Evolutionary conservation across 2,329 filamentous ascomycete genomes (phyloP).

Genomic region (Diplodia sapinea): DNA sequence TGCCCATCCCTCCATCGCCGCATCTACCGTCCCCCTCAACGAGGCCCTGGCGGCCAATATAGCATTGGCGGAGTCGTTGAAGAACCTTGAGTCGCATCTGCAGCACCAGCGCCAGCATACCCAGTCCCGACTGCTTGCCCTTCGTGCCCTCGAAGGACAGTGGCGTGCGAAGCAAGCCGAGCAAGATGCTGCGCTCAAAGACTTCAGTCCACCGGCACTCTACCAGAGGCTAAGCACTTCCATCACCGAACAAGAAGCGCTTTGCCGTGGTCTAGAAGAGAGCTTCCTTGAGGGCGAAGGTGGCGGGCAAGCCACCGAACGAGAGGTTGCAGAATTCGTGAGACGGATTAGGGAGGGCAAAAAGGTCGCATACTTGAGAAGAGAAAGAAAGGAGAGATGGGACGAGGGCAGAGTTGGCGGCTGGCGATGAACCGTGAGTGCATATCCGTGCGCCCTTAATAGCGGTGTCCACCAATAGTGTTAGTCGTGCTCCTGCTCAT

Average conservation of each 20-base stretch:
- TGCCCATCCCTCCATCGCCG: constrained; percentile 72
- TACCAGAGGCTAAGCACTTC: constrained; percentile 80
- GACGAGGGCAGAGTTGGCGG: constrained; percentile 94
- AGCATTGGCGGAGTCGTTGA: constrained; percentile 68
- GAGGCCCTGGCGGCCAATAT: constrained; percentile 73
- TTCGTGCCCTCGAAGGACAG: constrained; percentile 87
- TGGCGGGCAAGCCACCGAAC: constrained; percentile 67
- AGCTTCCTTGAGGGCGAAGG: constrained; percentile 77
- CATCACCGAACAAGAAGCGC: constrained; percentile 79
- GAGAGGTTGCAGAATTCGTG: constrained; percentile 86
- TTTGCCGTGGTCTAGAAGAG: constrained; percentile 86
- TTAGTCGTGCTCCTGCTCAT: background rate
- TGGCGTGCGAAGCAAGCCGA: constrained; percentile 88
- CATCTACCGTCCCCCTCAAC: constrained; percentile 69
- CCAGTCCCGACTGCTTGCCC: constrained; percentile 79
- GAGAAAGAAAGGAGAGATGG: constrained; percentile 91
- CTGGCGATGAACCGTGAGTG: constrained; percentile 65
- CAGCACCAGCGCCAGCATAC: constrained; percentile 69
- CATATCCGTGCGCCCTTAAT: constrained; percentile 1
- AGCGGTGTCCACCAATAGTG: background rate
- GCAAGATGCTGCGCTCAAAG: constrained; percentile 82
- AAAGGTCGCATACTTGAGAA: constrained; percentile 76
- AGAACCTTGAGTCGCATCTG: constrained; percentile 65
- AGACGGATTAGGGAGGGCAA: constrained; percentile 79
- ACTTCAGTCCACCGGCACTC: constrained; percentile 84